Evolutionary conservation across 768 basidiomycete species (phyloP).

Genomic region (Trametes cingulata): DNA sequence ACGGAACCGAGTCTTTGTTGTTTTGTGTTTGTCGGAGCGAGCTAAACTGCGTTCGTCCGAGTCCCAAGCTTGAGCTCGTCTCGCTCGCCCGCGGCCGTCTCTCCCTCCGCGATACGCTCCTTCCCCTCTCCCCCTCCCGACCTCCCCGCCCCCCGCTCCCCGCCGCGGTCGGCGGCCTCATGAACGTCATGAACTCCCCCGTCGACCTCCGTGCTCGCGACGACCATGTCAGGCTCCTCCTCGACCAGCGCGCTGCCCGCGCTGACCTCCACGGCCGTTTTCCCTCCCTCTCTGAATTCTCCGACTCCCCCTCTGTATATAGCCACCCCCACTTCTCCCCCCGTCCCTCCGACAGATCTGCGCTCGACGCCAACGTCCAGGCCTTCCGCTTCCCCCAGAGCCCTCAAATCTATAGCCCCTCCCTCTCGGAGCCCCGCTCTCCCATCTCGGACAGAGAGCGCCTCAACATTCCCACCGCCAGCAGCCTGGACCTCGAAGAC

Average conservation of each 20-base stretch:
- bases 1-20: constrained; percentile 20
- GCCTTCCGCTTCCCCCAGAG: constrained; percentile 33
- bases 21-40: constrained; percentile 14
- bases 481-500: constrained; percentile 57
- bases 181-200: constrained; percentile 36
- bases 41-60: constrained; percentile 16
- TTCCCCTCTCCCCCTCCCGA: constrained; percentile 9
- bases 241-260: constrained; percentile 55
- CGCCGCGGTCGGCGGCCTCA: constrained; percentile 9
- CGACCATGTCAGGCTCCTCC: constrained; percentile 49
- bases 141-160: constrained; percentile 17
- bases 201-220: constrained; percentile 39
- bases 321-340: constrained; percentile 62
- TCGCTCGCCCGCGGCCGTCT: constrained; percentile 17
- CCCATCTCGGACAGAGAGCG: constrained; percentile 39
- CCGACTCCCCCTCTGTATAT: constrained; percentile 73
- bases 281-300: constrained; percentile 56
- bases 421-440: constrained; percentile 25
- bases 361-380: constrained; percentile 30
- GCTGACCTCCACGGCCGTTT: constrained; percentile 49
- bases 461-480: constrained; percentile 48
- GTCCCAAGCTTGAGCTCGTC: not conserved
- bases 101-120: constrained; percentile 24
- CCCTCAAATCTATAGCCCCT: constrained; percentile 10
- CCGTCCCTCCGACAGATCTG: constrained; percentile 37